phyloP scores from a whole-genome alignment of 768 basidiomycete species.

The Austroboletus eburneus region DNA sequence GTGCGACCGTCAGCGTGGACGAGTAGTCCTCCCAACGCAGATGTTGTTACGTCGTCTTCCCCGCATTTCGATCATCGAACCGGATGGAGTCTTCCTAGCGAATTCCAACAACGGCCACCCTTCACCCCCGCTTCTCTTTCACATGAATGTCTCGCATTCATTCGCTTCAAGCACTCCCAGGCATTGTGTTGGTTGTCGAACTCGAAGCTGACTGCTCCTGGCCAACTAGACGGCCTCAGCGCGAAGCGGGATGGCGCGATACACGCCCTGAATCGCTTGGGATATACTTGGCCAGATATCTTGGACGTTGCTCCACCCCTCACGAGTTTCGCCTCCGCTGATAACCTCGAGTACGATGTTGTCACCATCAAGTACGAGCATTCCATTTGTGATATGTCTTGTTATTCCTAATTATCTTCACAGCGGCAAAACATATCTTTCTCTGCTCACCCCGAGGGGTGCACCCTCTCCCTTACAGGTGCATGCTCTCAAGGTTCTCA shows the following conservation, averaged over 20 bases:
- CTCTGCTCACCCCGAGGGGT: conserved; percentile 41
- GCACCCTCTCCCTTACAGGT: conserved; percentile 55
- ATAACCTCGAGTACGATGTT: conserved; percentile 33
- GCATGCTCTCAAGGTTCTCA: conserved; percentile 44
- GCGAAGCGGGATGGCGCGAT: conserved; percentile 20
- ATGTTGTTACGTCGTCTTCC: conserved; percentile 11
- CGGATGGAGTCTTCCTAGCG: background rate
- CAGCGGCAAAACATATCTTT: conserved; percentile 45
- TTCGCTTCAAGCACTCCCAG: conserved; percentile 24
- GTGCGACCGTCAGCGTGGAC: conserved; percentile 81
- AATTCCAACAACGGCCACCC: conserved; percentile 2
- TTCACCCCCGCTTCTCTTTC: background rate
- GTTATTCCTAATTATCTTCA: conserved; percentile 5
- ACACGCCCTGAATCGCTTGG: conserved; percentile 29
- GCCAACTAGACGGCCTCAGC: conserved; percentile 9
- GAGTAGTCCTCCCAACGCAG: conserved; percentile 42
- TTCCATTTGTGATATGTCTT: background rate
- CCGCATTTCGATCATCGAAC: background rate
- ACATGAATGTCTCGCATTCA: conserved; percentile 13
- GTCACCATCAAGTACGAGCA: conserved; percentile 17
- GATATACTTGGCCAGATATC: conserved; percentile 42
- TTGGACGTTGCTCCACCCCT: conserved; percentile 37
- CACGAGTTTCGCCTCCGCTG: conserved; percentile 7
- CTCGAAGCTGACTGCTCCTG: conserved; percentile 14
- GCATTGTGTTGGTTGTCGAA: conserved; percentile 24